phyloP scores from a whole-genome alignment of 441 rosid species.

The Populus tomentosa region DNA sequence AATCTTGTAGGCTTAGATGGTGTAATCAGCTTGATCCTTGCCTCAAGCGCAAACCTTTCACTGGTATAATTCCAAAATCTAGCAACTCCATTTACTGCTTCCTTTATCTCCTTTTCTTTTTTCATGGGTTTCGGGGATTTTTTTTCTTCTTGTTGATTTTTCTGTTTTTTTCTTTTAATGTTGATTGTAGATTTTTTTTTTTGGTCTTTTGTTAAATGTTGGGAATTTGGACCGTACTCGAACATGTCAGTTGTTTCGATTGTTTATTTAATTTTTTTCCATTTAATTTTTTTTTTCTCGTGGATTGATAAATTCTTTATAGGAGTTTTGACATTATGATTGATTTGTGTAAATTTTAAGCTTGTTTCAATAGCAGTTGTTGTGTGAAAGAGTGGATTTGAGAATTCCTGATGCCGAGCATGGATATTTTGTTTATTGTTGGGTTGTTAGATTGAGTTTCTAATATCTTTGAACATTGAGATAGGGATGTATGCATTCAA shows the following conservation, averaged over 20 bases:
- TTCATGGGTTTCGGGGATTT: neutral
- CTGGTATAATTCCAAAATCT: constrained; percentile 37
- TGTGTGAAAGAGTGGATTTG: neutral
- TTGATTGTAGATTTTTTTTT: neutral
- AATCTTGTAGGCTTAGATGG: constrained; percentile 92
- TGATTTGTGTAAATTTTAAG: neutral
- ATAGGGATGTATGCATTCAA: neutral
- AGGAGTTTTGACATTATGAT: neutral
- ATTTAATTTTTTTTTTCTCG: neutral
- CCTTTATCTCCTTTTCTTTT: neutral
- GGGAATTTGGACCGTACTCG: neutral
- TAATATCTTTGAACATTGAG: neutral
- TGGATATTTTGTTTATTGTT: neutral
- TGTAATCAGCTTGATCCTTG: constrained; percentile 93
- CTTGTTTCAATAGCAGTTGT: neutral
- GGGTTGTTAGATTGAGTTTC: neutral
- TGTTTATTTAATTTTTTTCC: neutral
- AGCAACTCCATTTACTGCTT: neutral
- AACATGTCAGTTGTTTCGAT: neutral
- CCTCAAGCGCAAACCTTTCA: constrained; percentile 83
- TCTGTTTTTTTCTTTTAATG: neutral
- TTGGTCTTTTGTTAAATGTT: neutral
- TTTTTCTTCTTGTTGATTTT: neutral
- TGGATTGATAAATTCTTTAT: neutral
- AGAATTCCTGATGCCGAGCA: neutral